Evolutionary conservation across 371 early-diverging fungal species (phyloP).

Genomic region (Umbelopsis sp.): DNA sequence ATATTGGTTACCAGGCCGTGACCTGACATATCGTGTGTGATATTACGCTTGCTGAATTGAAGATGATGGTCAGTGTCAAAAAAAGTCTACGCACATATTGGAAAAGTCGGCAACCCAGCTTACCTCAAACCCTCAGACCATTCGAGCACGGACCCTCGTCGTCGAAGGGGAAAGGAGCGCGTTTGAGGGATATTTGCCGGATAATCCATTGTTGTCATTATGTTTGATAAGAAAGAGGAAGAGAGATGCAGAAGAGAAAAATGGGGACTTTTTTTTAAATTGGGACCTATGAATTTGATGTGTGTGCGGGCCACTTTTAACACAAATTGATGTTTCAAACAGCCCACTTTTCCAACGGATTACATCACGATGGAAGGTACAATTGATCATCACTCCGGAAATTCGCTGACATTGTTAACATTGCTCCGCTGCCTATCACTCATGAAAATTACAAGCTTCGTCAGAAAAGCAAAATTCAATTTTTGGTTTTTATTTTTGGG

Average conservation of each 20-base stretch:
- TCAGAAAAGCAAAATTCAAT: neutral
- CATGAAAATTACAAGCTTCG: no score
- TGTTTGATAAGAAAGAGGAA: no score
- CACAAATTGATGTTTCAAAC: neutral
- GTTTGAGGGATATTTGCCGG: neutral
- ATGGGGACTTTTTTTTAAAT: no score
- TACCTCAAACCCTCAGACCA: constrained; percentile 1
- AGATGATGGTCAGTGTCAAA: neutral
- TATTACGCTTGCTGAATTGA: neutral
- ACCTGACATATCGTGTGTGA: constrained; percentile 7
- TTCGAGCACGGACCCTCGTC: neutral
- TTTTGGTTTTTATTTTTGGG: neutral
- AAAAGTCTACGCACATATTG: neutral
- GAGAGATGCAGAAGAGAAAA: no score
- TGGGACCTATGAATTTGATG: no score
- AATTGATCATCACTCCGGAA: neutral
- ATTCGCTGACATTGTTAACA: neutral
- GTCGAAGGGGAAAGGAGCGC: neutral
- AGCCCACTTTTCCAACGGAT: neutral
- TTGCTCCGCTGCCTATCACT: neutral
- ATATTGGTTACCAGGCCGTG: neutral
- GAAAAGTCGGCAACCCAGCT: neutral
- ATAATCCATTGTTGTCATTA: no score
- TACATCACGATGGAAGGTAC: neutral
- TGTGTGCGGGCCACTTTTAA: no score